A percentile compares a stretch with the other conserved stretches of the same genome.
Conservation (phyloP, 345 rosid species). For the Populus deltoides region DNA sequence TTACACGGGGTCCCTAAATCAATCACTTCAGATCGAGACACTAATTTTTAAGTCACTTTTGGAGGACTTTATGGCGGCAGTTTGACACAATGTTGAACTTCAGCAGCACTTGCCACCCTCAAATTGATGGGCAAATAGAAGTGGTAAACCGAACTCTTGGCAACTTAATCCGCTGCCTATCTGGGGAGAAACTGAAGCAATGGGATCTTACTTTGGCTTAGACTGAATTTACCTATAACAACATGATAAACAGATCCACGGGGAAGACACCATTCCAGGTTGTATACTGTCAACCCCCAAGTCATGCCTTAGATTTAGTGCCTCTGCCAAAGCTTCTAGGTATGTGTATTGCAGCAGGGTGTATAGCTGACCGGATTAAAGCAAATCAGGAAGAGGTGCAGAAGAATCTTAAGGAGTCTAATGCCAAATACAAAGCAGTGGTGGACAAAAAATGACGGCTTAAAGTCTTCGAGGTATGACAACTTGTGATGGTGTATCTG, state of each 20-base stretch:
- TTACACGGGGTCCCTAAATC: too few species aligned
- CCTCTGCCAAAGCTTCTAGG: background rate
- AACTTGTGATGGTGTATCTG: too few species aligned
- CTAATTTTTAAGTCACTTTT: too few species aligned
- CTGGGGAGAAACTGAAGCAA: background rate
- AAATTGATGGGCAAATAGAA: background rate
- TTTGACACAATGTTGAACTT: background rate
- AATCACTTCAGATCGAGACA: too few species aligned
- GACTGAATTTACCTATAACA: too few species aligned
- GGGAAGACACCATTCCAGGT: background rate
- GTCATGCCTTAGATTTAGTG: background rate
- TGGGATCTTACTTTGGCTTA: too few species aligned
- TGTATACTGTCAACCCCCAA: accelerated
- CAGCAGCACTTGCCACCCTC: background rate
- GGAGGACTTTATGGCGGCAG: too few species aligned
- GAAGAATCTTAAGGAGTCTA: background rate
- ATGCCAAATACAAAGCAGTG: background rate
- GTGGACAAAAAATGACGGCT: too few species aligned
- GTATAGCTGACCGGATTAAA: background rate
- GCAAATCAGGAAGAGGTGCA: background rate
- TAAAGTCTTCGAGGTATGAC: too few species aligned
- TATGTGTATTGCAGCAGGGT: background rate
- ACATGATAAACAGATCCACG: background rate
- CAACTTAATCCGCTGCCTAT: background rate
- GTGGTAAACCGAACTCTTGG: background rate